Percentiles rank a stretch among this genome's conserved stretches.
Conservation (phyloP, 164 flowering plant genomes). For the Vitis amurensis region DNA sequence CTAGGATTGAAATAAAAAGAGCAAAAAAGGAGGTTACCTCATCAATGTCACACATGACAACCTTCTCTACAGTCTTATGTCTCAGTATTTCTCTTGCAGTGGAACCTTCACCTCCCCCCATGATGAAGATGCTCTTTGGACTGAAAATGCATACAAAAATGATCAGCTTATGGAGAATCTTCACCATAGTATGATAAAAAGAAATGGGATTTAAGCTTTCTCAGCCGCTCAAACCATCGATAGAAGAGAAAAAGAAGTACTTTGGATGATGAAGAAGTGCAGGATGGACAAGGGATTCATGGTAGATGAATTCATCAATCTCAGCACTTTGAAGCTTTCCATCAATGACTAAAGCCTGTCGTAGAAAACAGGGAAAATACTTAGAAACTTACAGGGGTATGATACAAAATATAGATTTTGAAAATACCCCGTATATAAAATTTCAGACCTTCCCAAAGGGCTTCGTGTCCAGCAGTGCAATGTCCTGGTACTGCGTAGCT, state of each 20-base stretch:
- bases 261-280: conserved; percentile 76
- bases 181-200: too few relatives aligned
- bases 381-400: neutral
- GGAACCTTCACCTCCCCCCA: conserved; percentile 98
- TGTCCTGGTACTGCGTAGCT: conserved; percentile 74
- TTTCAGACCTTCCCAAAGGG: conserved; percentile 85
- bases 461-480: conserved; percentile 84
- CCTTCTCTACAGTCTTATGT: conserved; percentile 61
- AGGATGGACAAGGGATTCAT: conserved; percentile 93
- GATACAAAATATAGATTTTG: neutral
- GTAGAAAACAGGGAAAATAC: neutral
- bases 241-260: conserved; percentile 27
- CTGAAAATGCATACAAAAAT: conserved; percentile 27
- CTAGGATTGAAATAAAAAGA: neutral
- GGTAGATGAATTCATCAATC: conserved; percentile 90
- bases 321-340: conserved; percentile 98
- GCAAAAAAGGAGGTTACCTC: conserved; percentile 41
- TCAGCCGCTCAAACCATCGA: too few relatives aligned
- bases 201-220: neutral
- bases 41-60: conserved; percentile 93
- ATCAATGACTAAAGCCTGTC: conserved; percentile 80
- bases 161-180: neutral
- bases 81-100: conserved; percentile 86
- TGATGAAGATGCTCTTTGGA: conserved; percentile 68
- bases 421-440: too few relatives aligned